phyloP scores from a whole-genome alignment of 176 grass and related monocot species.

The Cocos nucifera region DNA sequence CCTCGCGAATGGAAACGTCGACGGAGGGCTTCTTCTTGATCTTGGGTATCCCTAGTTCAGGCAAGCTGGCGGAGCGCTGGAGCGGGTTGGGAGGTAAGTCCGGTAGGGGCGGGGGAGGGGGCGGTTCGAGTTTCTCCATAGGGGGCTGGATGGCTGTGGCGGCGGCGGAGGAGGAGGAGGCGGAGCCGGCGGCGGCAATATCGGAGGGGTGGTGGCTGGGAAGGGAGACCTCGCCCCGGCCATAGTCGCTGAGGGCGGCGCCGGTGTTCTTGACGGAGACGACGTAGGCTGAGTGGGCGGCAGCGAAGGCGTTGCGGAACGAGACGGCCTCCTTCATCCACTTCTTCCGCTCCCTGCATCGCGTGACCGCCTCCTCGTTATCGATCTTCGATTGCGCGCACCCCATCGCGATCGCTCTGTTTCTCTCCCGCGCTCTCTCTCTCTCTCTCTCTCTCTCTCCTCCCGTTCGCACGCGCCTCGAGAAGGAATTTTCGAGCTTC shows the following conservation, averaged over 20 bases:
- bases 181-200: constrained; percentile 1
- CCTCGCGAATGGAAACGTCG: constrained; percentile 47
- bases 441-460: background rate
- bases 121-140: constrained; percentile 32
- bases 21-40: constrained; percentile 25
- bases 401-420: constrained; percentile 42
- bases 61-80: constrained; percentile 70
- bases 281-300: constrained; percentile 70
- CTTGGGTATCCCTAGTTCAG: constrained; percentile 55
- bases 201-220: constrained; percentile 4
- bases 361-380: constrained; percentile 70
- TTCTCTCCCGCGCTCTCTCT: background rate
- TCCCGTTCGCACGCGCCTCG: too few species aligned
- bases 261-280: constrained; percentile 73
- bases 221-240: constrained; percentile 48
- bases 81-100: constrained; percentile 31
- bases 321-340: constrained; percentile 43
- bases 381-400: constrained; percentile 92
- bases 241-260: constrained; percentile 71
- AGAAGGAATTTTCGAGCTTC: too few species aligned
- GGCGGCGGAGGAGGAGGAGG: constrained; percentile 23
- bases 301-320: constrained; percentile 74
- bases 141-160: constrained; percentile 8
- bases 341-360: constrained; percentile 67
- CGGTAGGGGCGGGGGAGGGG: constrained; percentile 31